These are phyloP conservation scores for Juglanconis oblonga DNA, from an alignment of 2,329 filamentous ascomycete genomes.

Conservation along the genomic window DNA sequence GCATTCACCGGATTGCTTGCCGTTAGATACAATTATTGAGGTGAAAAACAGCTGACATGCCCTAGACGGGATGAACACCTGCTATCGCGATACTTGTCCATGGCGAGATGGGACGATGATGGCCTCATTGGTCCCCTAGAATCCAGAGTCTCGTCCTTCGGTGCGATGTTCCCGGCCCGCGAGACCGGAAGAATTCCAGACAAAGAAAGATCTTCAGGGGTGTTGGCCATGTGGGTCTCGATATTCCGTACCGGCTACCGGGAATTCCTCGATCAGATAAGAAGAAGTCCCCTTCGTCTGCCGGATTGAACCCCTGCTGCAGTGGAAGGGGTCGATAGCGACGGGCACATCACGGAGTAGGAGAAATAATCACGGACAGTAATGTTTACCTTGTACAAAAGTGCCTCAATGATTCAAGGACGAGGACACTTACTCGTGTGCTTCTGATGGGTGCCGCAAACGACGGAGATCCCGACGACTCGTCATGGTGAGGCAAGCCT, in stretches of 20 bases:
- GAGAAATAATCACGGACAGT: too few relatives aligned
- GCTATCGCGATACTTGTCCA: not conserved
- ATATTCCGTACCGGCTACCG: not conserved
- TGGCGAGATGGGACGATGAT: slow-evolving; percentile 9
- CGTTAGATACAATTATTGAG: not conserved
- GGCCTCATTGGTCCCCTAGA: slow-evolving; percentile 2
- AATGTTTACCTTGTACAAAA: too few relatives aligned
- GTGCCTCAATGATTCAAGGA: too few relatives aligned
- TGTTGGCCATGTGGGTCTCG: not conserved
- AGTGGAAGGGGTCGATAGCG: not conserved
- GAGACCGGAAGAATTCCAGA: not conserved
- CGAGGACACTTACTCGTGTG: too few relatives aligned
- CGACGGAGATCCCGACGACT: too few relatives aligned
- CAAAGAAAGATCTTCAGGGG: not conserved
- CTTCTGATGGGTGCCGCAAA: too few relatives aligned
- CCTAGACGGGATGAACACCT: too few relatives aligned
- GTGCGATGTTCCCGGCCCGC: not conserved
- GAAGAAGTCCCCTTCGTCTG: not conserved
- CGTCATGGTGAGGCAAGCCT: too few relatives aligned
- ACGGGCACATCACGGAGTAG: too few relatives aligned
- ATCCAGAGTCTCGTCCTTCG: not conserved
- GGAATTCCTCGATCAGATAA: slow-evolving; percentile 12
- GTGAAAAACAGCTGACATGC: too few relatives aligned
- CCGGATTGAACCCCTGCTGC: not conserved
- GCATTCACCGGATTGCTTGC: not conserved